Percentiles rank a stretch among this genome's conserved stretches.
phyloP scores from a whole-genome alignment of 1,139 yeast genomes.

The Lodderomyces pseudojiufengensis region DNA sequence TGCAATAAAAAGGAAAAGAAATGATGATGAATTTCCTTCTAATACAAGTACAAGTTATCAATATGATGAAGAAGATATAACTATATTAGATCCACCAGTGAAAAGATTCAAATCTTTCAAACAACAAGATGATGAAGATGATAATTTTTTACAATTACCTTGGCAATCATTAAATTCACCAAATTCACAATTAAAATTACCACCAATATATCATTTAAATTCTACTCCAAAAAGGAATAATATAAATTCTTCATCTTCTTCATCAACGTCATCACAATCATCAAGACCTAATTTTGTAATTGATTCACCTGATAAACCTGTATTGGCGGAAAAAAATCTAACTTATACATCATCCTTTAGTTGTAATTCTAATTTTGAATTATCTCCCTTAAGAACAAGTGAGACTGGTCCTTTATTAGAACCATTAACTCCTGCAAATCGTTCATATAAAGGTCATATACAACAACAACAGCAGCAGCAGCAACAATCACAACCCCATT shows the following conservation, averaged over 20 bases:
- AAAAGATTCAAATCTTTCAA: constrained; percentile 8
- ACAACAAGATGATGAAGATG: not conserved
- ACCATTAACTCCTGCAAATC: constrained; percentile 49
- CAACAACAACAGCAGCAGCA: constrained; percentile 12
- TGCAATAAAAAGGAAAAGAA: not conserved
- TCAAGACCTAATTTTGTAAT: constrained; percentile 26
- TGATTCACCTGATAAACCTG: constrained; percentile 40
- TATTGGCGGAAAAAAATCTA: constrained; percentile 42
- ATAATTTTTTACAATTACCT: constrained; percentile 1
- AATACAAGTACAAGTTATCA: constrained; percentile 17
- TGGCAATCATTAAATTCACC: not conserved
- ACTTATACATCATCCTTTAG: constrained; percentile 60
- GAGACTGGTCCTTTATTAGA: constrained; percentile 64
- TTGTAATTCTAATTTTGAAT: constrained; percentile 59
- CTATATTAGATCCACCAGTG: constrained; percentile 14
- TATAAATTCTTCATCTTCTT: constrained; percentile 1
- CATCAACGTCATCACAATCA: constrained; percentile 13
- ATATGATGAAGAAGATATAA: constrained; percentile 11
- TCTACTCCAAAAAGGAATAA: not conserved
- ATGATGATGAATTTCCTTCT: constrained; percentile 7
- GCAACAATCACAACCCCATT: constrained; percentile 6
- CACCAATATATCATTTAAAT: constrained; percentile 2
- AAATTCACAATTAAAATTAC: constrained; percentile 1
- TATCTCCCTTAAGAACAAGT: constrained; percentile 54
- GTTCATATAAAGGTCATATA: not conserved